Conservation (phyloP, 805 yeast species). For the Tetrapisispora nanseiensis region DNA sequence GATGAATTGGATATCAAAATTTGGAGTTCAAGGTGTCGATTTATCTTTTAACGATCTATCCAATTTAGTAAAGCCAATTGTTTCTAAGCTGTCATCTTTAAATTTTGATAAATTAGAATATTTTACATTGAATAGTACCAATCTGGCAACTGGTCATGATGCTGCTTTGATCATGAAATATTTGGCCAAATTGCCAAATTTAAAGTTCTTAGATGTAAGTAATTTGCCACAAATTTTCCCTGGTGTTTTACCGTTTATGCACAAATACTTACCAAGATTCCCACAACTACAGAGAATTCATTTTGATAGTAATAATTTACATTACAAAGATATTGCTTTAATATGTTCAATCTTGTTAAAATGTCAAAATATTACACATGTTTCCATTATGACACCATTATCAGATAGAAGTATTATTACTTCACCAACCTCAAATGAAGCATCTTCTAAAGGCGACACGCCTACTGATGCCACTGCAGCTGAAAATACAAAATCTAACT, state of each 20-base stretch:
- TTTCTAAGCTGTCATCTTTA: slow-evolving; percentile 15
- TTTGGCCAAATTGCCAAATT: slow-evolving; percentile 43
- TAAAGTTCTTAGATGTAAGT: slow-evolving; percentile 69
- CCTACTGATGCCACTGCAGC: neutral
- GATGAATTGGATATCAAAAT: slow-evolving; percentile 46
- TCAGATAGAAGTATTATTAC: slow-evolving; percentile 1
- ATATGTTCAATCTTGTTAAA: slow-evolving; percentile 62
- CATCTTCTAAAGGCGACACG: neutral
- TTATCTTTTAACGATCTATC: slow-evolving; percentile 69
- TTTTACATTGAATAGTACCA: slow-evolving; percentile 58
- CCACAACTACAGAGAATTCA: slow-evolving; percentile 55
- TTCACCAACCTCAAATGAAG: neutral
- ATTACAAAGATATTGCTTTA: slow-evolving; percentile 44
- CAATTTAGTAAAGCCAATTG: slow-evolving; percentile 22
- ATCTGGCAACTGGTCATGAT: slow-evolving; percentile 43
- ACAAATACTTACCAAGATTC: slow-evolving; percentile 59
- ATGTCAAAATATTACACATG: slow-evolving; percentile 54
- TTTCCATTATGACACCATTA: slow-evolving; percentile 58
- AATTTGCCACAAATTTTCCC: slow-evolving; percentile 62
- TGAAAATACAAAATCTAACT: neutral
- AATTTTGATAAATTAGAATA: slow-evolving; percentile 30
- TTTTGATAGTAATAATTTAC: slow-evolving; percentile 57
- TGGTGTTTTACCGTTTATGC: slow-evolving; percentile 43
- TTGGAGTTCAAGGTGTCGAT: slow-evolving; percentile 53
- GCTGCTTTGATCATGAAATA: slow-evolving; percentile 40